A percentile compares a stretch with the other conserved stretches of the same genome.
These are phyloP conservation scores for Arthrobotrys conoides DNA, from an alignment of 2,329 filamentous ascomycete genomes.

Conservation along the genomic window DNA sequence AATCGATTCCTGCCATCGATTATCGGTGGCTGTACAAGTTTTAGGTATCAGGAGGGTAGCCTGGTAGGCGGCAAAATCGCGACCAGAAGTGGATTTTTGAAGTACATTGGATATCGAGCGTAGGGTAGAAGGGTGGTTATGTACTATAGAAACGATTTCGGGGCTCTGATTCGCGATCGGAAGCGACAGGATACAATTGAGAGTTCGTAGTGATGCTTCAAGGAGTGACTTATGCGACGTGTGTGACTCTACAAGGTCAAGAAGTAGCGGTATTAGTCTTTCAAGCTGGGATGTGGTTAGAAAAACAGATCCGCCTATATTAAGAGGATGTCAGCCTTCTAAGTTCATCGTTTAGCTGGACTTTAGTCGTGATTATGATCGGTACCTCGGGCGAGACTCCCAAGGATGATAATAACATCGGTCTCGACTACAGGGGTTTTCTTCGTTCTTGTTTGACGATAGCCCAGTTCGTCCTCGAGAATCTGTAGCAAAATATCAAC, in stretches of 20 bases:
- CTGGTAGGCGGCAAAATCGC: constrained; percentile 76
- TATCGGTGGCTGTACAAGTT: constrained; percentile 61
- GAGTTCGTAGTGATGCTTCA: constrained; percentile 79
- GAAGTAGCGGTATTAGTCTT: constrained; percentile 71
- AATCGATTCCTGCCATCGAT: constrained; percentile 74
- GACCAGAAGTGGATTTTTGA: constrained; percentile 72
- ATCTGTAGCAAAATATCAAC: constrained; percentile 75
- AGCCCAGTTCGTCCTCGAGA: constrained; percentile 66
- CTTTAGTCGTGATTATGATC: constrained; percentile 20
- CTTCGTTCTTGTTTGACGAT: constrained; percentile 56
- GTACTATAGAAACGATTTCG: constrained; percentile 44
- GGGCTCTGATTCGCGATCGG: constrained; percentile 23
- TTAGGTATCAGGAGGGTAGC: constrained; percentile 72
- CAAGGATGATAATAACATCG: constrained; percentile 75
- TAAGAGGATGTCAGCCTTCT: constrained; percentile 26
- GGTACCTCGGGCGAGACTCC: constrained; percentile 86
- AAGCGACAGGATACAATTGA: constrained; percentile 71
- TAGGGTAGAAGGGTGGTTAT: constrained; percentile 44
- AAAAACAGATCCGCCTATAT: constrained; percentile 82
- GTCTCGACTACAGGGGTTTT: constrained; percentile 67
- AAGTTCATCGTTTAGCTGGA: background rate
- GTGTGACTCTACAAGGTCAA: constrained; percentile 77
- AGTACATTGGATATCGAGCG: constrained; percentile 67
- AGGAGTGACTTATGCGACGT: constrained; percentile 77
- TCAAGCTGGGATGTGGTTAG: constrained; percentile 67